phyloP scores from a whole-genome alignment of 495 filamentous ascomycete species.

The Haplographium delicatum region DNA sequence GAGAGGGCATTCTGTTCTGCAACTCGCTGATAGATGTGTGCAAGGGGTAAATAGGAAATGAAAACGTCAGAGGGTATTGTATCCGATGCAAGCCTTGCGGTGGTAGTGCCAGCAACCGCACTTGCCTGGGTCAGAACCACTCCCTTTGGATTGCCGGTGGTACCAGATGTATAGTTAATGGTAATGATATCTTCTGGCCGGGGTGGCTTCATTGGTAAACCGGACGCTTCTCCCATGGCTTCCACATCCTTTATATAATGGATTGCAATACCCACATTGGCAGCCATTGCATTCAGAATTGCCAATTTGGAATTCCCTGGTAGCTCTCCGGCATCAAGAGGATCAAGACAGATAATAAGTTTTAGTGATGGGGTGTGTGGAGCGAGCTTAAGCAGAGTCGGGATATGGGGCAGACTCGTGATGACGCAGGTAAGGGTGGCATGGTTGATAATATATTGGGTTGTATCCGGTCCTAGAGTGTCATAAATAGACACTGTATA shows the following conservation, averaged over 20 bases:
- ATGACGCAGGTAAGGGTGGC: slow-evolving; percentile 69
- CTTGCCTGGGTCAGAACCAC: slow-evolving; percentile 81
- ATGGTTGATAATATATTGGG: slow-evolving; percentile 95
- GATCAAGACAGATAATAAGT: slow-evolving; percentile 83
- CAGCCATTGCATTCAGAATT: slow-evolving; percentile 68
- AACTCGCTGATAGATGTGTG: slow-evolving; percentile 89
- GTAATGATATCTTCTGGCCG: slow-evolving; percentile 74
- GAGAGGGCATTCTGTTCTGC: slow-evolving; percentile 71
- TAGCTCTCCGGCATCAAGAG: slow-evolving; percentile 76
- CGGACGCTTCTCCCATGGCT: slow-evolving; percentile 62
- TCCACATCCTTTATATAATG: slow-evolving; percentile 73
- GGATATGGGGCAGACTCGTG: slow-evolving; percentile 78
- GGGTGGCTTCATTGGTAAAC: slow-evolving; percentile 63
- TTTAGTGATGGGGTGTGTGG: slow-evolving; percentile 73
- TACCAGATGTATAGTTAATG: slow-evolving; percentile 97
- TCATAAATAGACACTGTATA: slow-evolving; percentile 95
- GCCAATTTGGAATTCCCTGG: slow-evolving; percentile 72
- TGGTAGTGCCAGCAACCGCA: slow-evolving; percentile 67
- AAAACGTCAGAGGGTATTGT: slow-evolving; percentile 51
- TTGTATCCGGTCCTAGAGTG: slow-evolving; percentile 82
- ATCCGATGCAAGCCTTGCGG: slow-evolving; percentile 44
- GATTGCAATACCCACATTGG: slow-evolving; percentile 66
- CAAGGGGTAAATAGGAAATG: slow-evolving; percentile 87
- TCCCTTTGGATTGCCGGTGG: slow-evolving; percentile 91
- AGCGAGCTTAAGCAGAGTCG: slow-evolving; percentile 80